These are phyloP conservation scores for Hypoxylon crocopeplum DNA, from an alignment of 495 filamentous ascomycete species.

Conservation along the genomic window DNA sequence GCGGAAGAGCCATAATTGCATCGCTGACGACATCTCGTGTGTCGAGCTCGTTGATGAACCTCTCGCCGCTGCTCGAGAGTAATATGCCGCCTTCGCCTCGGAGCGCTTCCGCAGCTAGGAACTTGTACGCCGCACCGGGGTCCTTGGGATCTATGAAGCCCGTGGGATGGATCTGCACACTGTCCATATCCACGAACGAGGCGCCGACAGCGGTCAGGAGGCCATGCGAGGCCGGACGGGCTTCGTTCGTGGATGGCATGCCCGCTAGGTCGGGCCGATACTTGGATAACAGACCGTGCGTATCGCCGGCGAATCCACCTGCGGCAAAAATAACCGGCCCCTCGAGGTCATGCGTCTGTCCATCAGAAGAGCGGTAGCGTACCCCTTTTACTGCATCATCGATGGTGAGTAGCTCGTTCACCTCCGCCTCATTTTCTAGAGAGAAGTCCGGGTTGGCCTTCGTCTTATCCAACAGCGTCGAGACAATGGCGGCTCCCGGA, in stretches of 20 bases:
- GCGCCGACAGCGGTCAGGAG: constrained; percentile 57
- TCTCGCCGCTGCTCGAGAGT: constrained; percentile 46
- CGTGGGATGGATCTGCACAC: constrained; percentile 69
- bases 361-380: constrained; percentile 35
- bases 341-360: constrained; percentile 37
- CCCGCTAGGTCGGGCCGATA: constrained; percentile 63
- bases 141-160: constrained; percentile 72
- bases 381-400: constrained; percentile 44
- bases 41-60: constrained; percentile 66
- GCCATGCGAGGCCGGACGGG: constrained; percentile 55
- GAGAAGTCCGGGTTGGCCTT: constrained; percentile 52
- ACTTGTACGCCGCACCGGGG: constrained; percentile 51
- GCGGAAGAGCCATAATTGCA: constrained; percentile 51
- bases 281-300: constrained; percentile 56
- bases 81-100: constrained; percentile 65
- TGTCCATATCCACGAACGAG: constrained; percentile 63
- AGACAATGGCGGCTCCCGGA: constrained; percentile 61
- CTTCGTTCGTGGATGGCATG: constrained; percentile 66
- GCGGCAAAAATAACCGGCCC: constrained; percentile 64
- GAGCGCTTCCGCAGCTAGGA: constrained; percentile 67
- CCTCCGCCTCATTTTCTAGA: constrained; percentile 52
- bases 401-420: constrained; percentile 51
- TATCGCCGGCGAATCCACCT: constrained; percentile 67
- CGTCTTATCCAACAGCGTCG: constrained; percentile 52
- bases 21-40: constrained; percentile 60